Evolutionary conservation across 371 early-diverging fungal species (phyloP), one percentile per base, ranked within the genome.

Genomic region (Mortierella polycephala): DNA sequence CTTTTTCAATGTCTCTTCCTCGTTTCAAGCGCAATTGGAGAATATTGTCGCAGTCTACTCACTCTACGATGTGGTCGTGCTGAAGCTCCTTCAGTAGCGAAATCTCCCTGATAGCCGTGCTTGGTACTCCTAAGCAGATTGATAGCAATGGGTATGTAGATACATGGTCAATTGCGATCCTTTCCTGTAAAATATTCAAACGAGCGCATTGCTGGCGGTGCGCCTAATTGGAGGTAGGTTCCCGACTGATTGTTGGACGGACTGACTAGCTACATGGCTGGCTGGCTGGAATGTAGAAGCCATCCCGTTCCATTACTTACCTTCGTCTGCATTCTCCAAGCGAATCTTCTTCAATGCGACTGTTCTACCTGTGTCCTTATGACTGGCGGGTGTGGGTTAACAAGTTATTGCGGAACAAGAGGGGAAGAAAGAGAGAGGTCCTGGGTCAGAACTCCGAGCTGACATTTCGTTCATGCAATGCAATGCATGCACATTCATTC

Each of bases 321-420:
- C 96, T 84, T 99, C 98, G 73, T 95, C 93, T 83, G 99, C 99
- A 72, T 95, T 94, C 64, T 98, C 98, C 64, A 99, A 88, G 39
- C 98, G 92, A 60, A 99, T 95, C 67, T 97, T 93, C 85, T 99
- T 99, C 57, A 99, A 84, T 1, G 99, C 99, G 8, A 99, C 98
- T 6, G 23, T 20, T 1, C 10, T 23, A 8, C 53, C 53, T n/a
- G 63, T 55, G 6, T 39, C 45, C 18, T 42, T 53, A 30, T 63
- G 60, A 30, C 60, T 60, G 30, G 49, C 9, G 6, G 0, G 7
- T 41, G n/a, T 23, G 14, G 23, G 49, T 14, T 13, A 18, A n/a
- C 21, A 52, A 16, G 21, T 21, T 18, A 10, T 18, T 18, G 20
- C 2, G 53, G n/a, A 10, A 59, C 7, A 13, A 21, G 40, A 56